Base-by-base conservation (phyloP, 2,329 filamentous ascomycete species). In the Penicillium sp. region DNA sequence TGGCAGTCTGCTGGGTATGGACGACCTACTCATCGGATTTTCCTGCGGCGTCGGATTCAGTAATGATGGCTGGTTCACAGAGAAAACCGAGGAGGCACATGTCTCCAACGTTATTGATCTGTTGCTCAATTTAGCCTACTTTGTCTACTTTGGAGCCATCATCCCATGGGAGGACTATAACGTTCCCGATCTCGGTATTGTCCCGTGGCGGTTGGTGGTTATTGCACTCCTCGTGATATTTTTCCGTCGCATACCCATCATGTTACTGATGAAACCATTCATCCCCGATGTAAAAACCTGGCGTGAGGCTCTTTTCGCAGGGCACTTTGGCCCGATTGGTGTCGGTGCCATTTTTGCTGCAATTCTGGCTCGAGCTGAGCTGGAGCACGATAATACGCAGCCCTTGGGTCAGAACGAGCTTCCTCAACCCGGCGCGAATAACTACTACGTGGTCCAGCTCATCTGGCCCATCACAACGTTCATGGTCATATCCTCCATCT, bases 51-150 rank as follows among this genome's bases (percentile, higher is more conserved):
- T 99, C n/a, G 95, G 95, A 54, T 99, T 99, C 80, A 97, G 93
- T 67, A 99, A 99, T 75, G 95, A 99, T 71, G 95, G 95, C 64
- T 99, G 95, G 95, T 99, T 99, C 69, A 90, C 91, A 16, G 91
- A 97, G 71, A 97, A 97, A 81, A 99, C 95, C 0, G 95, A 99
- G 72, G 95, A 99, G 75, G 93, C 95, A 0, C 95, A 98, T 73
- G 95, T 99, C 10, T 98, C 93, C 74, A 98, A 99, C 85, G 95
- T 99, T 72, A 99, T 99, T 70, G 95, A 99, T 81, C 77, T 99
- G 73, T 81, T 99, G 60, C 88, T 99, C 79, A 99, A 99, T 76
- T 85, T 99, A 86, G 85, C 93, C 3, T 99, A 98, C 76, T 99
- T 99, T 75, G 95, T 99, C 66, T 99, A 95, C 74, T 90, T 99